These are phyloP conservation scores for Sarocladiaceae sp. DNA, from an alignment of 2,329 filamentous ascomycete genomes.

Conservation along the genomic window DNA sequence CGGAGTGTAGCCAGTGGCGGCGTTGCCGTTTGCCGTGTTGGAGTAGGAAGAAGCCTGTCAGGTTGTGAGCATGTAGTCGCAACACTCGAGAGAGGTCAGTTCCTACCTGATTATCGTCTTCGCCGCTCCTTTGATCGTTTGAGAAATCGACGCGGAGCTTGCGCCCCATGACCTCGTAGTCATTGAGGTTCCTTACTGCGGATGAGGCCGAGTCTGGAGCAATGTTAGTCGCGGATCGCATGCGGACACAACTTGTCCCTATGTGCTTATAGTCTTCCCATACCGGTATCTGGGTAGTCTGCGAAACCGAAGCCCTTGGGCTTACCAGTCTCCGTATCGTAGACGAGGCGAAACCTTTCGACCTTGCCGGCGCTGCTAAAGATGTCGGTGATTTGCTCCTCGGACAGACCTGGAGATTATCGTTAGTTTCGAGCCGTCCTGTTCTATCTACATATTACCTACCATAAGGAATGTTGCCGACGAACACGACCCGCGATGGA, in stretches of 20 bases:
- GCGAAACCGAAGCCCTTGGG: slow-evolving; percentile 97
- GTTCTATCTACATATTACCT: slow-evolving; percentile 17
- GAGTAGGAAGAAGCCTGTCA: slow-evolving; percentile 1
- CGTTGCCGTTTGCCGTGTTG: slow-evolving; percentile 24
- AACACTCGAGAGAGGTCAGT: neutral
- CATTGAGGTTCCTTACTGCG: slow-evolving; percentile 90
- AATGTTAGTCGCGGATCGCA: neutral
- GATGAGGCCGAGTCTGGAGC: slow-evolving; percentile 70
- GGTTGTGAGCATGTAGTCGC: neutral
- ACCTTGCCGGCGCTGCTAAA: slow-evolving; percentile 88
- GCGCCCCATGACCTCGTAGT: slow-evolving; percentile 89
- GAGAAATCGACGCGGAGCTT: slow-evolving; percentile 94
- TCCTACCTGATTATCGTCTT: slow-evolving; percentile 42
- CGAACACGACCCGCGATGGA: slow-evolving; percentile 73
- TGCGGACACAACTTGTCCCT: too few species aligned
- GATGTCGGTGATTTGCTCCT: slow-evolving; percentile 92
- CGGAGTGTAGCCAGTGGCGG: slow-evolving; percentile 24
- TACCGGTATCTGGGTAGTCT: slow-evolving; percentile 88
- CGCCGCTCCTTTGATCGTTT: slow-evolving; percentile 75
- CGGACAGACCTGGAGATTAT: slow-evolving; percentile 69
- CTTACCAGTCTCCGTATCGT: slow-evolving; percentile 89
- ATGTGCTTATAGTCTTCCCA: too few species aligned
- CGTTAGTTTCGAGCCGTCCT: neutral
- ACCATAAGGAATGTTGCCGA: slow-evolving; percentile 83
- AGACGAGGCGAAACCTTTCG: slow-evolving; percentile 85